Percentiles rank a stretch among this genome's conserved stretches.
Evolutionary conservation across 2,329 filamentous ascomycete species (phyloP).

Genomic region (Colletotrichum filicis): DNA sequence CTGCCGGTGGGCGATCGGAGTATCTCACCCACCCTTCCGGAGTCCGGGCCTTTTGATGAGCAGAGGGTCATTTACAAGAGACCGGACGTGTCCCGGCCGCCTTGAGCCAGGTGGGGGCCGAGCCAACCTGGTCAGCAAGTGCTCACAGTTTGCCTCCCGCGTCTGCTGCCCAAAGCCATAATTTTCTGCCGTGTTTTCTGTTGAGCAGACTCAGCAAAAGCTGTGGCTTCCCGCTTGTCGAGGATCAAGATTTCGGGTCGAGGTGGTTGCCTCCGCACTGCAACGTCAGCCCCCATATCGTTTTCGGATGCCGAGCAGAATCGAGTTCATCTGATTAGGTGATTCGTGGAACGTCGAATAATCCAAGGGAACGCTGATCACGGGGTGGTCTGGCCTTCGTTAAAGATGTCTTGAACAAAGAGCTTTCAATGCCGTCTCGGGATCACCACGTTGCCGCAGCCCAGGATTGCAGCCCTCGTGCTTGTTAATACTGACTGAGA

Average conservation of each 20-base stretch:
- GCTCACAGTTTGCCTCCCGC: not conserved
- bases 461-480: not conserved
- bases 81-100: conserved; percentile 16
- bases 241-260: not conserved
- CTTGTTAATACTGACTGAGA: not conserved
- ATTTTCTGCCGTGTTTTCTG: not conserved
- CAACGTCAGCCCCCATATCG: conserved; percentile 7
- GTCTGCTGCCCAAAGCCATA: not conserved
- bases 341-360: conserved; percentile 15
- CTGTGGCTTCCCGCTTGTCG: not conserved
- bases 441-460: not conserved
- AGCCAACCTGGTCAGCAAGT: not conserved
- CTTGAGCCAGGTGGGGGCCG: not conserved
- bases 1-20: not conserved
- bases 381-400: not conserved
- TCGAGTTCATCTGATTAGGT: conserved; percentile 13
- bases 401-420: conserved; percentile 17
- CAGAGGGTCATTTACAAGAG: conserved; percentile 27
- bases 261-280: not conserved
- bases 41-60: not conserved
- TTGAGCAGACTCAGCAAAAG: not conserved
- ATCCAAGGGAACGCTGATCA: not conserved
- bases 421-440: conserved; percentile 1
- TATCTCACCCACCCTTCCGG: conserved; percentile 5
- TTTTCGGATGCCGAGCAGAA: not conserved